Conservation (phyloP, 163 green algal species). For the Prototheca wickerhamii region DNA sequence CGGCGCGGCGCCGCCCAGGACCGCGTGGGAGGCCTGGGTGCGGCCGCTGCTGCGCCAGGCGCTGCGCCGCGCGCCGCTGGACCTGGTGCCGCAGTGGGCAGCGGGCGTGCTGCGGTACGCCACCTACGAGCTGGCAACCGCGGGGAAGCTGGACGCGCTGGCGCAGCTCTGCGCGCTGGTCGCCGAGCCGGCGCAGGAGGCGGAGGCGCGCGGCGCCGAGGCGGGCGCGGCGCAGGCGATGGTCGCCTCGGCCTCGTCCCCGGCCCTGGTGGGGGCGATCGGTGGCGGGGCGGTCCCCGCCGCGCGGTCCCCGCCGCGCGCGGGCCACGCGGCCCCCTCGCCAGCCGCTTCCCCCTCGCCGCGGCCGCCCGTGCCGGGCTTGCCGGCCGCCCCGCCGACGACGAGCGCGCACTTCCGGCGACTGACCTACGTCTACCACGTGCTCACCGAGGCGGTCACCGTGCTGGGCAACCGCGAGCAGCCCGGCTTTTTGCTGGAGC, state of each 20-base stretch:
- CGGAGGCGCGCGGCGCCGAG: neutral
- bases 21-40: constrained; percentile 40
- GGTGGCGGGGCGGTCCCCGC: too few species aligned
- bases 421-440: neutral
- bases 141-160: constrained; percentile 3
- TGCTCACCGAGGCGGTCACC: neutral
- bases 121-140: constrained; percentile 1
- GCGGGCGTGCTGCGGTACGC: constrained; percentile 44
- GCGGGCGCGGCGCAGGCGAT: constrained; percentile 2
- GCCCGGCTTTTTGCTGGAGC: neutral
- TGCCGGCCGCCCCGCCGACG: too few species aligned
- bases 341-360: too few species aligned
- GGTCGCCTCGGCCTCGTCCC: too few species aligned
- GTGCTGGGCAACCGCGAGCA: neutral
- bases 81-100: constrained; percentile 51
- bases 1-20: neutral
- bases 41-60: constrained; percentile 23
- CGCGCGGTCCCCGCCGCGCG: too few species aligned
- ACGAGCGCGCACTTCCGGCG: neutral
- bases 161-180: constrained; percentile 28
- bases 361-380: too few species aligned
- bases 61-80: constrained; percentile 42
- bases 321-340: too few species aligned
- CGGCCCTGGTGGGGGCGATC: too few species aligned
- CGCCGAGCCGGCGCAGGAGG: constrained; percentile 7